Evolutionary conservation across 2,329 filamentous ascomycete genomes (phyloP), one percentile per base, ranked within the genome.

Genomic region (Fusarium cicatricum): DNA sequence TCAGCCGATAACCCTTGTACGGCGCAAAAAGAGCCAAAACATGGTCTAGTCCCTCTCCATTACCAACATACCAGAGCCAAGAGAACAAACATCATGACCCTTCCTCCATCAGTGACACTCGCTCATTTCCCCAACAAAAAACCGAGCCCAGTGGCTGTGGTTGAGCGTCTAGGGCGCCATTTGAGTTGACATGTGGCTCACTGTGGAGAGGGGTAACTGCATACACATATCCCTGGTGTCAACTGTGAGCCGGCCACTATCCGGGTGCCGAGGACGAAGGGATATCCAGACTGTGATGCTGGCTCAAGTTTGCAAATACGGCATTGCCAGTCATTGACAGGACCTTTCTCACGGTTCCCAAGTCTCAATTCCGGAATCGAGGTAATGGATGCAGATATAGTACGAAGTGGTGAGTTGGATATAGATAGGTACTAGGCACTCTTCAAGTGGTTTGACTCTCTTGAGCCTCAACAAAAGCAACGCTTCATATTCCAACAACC

Each of bases 251-350:
- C 46, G 29, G 44, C 41, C 33, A 38, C 28, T 26, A 28, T 42
- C 46, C 19, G n/a, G 41, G 38, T 53, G 31, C 57, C 58, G 60
- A 63, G 60, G 60, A 28, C 51, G 33, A 64, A 64, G 47, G 50
- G 60, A 60, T 60, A 55, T 56, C 33, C 44, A 38, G 31, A 21
- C 34, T 54, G 34, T 17, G 21, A 55, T 29, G 34, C 50, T 62
- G 60, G 59, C 50, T 52, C 63, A 23, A 55, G 60, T 60, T 60
- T 49, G 16, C 15, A 43, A 17, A 14, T 16, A 26, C 12, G 40
- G 3, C 14, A 38, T 23, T 12, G 31, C 7, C 15, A 14, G 23
- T 15, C 29, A 56, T 26, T 26, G 5, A 26, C 23, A 10, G 6
- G 6, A 8, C 23, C 23, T 26, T 8, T 26, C 23, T 26, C 6